Evolutionary conservation across 805 yeast species (phyloP), one percentile per base, ranked within the genome.

Genomic region (Lipomyces starkeyi): DNA sequence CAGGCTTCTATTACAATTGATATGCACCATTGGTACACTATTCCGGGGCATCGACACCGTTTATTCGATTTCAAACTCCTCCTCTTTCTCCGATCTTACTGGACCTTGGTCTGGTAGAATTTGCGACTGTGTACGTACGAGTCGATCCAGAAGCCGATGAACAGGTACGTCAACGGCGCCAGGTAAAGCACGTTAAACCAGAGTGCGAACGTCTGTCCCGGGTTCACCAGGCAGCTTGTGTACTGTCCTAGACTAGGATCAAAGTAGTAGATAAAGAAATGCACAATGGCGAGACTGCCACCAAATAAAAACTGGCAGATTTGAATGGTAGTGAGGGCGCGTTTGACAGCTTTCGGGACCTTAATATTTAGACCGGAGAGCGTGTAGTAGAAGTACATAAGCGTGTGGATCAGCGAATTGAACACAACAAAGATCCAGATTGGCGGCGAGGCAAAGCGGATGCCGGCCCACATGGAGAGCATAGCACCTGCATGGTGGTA

Each of bases 401-500:
- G 83, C 32, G 90, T 81, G 80, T 89, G 93, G 75, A 89, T 88
- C 76, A 89, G 85, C n/a, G 91, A 88, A 81, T 89, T 89, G 85
- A 89, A 89, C 32, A 87, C 91, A 58, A 88, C 91, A 78, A 89
- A 89, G 74, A 89, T 87, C 93, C 93, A 89, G 76, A 89, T 89
- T 47, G 93, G 93, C 4, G 92, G 91, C 14, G 91, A 84, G 62
- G 84, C 85, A 78, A 80, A 89, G 66, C 92, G 80, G 65, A 87
- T 85, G 1, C 93, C 93, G 7, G 90, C 85, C 92, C 92, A 89
- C 93, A 89, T 89, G 68, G 91, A 88, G 78, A 89, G 80, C 87
- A 89, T 89, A 60, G 93, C 93, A 32, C 93, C 93, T 4, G 92
- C 85, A 77, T 89, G 93, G 76, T 89, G 93, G 78, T 89, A 89